Percentiles rank a stretch among this genome's conserved stretches.
Conservation (phyloP, 768 basidiomycete species). For the Pleurotus ostreatus region DNA sequence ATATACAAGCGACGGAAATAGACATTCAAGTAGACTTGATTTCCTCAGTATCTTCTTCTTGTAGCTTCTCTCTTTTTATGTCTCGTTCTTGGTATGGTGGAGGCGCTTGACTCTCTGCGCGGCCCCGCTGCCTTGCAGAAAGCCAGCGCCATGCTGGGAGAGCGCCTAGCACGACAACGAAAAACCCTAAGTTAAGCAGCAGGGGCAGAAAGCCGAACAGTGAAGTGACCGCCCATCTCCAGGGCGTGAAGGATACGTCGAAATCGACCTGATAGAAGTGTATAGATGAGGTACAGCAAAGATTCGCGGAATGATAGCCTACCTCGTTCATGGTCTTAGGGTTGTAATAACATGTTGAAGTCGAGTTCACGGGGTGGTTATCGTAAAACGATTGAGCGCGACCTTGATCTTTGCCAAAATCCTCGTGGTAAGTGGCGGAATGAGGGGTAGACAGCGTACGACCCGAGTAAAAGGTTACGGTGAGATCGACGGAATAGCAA, state of each 20-base stretch:
- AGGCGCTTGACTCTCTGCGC: no score
- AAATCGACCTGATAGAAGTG: conserved; percentile 1
- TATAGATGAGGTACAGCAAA: not conserved
- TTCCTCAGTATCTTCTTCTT: no score
- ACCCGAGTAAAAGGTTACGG: conserved; percentile 5
- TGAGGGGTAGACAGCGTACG: not conserved
- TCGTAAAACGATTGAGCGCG: conserved; percentile 10
- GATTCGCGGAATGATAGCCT: not conserved
- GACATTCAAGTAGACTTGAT: no score
- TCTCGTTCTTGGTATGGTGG: no score
- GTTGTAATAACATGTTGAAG: conserved; percentile 15
- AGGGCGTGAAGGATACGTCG: conserved; percentile 12
- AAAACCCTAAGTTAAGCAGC: conserved; percentile 5
- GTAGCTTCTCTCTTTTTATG: no score
- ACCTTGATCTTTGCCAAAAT: conserved; percentile 11
- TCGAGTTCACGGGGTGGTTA: conserved; percentile 11
- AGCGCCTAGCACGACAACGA: not conserved
- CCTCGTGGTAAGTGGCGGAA: conserved; percentile 11
- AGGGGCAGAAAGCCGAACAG: conserved; percentile 16
- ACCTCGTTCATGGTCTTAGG: conserved; percentile 12
- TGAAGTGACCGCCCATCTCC: conserved; percentile 17
- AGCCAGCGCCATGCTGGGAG: not conserved
- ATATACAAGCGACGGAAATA: no score
- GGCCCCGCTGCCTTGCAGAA: not conserved
- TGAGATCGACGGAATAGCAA: conserved; percentile 13